phyloP scores from a whole-genome alignment of 2,329 filamentous ascomycete species.

The Curvularia verruculosa region DNA sequence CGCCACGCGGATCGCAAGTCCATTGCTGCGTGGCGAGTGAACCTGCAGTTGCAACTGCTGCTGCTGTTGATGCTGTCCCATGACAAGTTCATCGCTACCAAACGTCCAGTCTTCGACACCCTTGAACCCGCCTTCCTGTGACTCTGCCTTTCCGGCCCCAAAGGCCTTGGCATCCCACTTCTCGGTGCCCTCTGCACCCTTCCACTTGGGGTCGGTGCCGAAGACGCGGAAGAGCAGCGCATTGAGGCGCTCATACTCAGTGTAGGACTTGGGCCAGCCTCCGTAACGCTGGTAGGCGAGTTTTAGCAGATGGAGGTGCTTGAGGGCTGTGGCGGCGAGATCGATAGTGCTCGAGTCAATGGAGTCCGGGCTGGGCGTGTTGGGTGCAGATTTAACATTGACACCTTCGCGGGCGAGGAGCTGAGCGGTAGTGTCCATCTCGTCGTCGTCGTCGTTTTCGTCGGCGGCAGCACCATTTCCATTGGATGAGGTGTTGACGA shows the following conservation, averaged over 20 bases:
- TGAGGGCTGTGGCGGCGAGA: conserved; percentile 33
- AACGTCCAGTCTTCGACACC: conserved; percentile 44
- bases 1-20: neutral
- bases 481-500: conserved; percentile 29
- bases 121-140: conserved; percentile 44
- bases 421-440: conserved; percentile 45
- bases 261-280: conserved; percentile 55
- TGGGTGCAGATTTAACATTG: conserved; percentile 29
- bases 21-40: neutral
- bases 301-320: conserved; percentile 48
- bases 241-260: conserved; percentile 57
- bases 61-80: neutral
- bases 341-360: conserved; percentile 26
- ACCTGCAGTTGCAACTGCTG: neutral
- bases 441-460: conserved; percentile 44
- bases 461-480: conserved; percentile 31
- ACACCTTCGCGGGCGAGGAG: conserved; percentile 47
- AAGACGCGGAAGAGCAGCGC: conserved; percentile 53
- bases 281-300: conserved; percentile 53
- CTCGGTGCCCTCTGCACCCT: conserved; percentile 54
- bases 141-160: conserved; percentile 56
- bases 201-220: conserved; percentile 43
- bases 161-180: conserved; percentile 57
- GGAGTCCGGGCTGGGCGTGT: neutral
- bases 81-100: conserved; percentile 25